Conservation (phyloP, 164 flowering plant genomes). For the Magnolia officinalis region DNA sequence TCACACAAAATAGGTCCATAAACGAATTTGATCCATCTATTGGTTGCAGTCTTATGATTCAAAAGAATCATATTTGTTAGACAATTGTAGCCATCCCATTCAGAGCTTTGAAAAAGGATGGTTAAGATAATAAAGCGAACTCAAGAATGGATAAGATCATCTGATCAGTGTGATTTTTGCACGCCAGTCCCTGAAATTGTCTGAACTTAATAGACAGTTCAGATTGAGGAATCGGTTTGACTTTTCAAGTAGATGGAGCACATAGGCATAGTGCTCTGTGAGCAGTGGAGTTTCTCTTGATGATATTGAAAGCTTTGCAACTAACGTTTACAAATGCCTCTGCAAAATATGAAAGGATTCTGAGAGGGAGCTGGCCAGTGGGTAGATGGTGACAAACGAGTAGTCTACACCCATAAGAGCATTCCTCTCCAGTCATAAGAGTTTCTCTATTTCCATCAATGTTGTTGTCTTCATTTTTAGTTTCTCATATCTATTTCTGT, state of each 20-base stretch:
- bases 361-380: slow-evolving; percentile 84
- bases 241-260: neutral
- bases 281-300: neutral
- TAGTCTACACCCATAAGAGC: slow-evolving; percentile 74
- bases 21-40: too few species aligned
- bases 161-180: too few species aligned
- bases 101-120: too few species aligned
- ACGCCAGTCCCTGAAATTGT: too few species aligned
- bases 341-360: slow-evolving; percentile 54
- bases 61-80: too few species aligned
- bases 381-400: slow-evolving; percentile 83
- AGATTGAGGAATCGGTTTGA: neutral
- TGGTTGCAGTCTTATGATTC: too few species aligned
- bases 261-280: neutral
- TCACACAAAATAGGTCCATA: too few species aligned
- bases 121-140: too few species aligned
- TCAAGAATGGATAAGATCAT: too few species aligned
- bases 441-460: neutral
- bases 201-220: too few species aligned
- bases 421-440: slow-evolving; percentile 29
- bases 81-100: too few species aligned
- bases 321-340: neutral
- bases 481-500: neutral
- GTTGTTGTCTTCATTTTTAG: neutral
- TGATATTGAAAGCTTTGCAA: neutral